Conservation (phyloP, 768 basidiomycete genomes). For the Exidia glandulosa region DNA sequence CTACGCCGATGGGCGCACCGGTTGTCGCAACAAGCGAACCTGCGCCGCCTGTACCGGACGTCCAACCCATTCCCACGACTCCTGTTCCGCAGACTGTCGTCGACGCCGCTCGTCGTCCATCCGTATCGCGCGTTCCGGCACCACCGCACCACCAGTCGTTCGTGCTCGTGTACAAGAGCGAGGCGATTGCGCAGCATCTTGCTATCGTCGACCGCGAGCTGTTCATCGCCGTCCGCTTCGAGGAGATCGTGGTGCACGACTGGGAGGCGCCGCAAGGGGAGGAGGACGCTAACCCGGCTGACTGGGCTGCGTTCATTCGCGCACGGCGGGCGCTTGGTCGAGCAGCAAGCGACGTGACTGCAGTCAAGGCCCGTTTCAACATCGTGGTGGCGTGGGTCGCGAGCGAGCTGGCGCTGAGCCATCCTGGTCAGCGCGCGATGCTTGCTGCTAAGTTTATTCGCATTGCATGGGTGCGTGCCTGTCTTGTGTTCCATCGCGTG, state of each 20-base stretch:
- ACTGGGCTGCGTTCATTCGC: slow-evolving; percentile 74
- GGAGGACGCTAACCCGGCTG: slow-evolving; percentile 45
- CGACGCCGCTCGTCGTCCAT: slow-evolving; percentile 9
- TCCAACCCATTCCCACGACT: slow-evolving; percentile 15
- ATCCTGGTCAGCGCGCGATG: slow-evolving; percentile 47
- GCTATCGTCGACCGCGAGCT: slow-evolving; percentile 83
- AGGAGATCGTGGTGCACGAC: slow-evolving; percentile 66
- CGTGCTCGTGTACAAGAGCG: slow-evolving; percentile 51
- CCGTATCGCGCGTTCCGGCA: slow-evolving; percentile 16
- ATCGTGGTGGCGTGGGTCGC: slow-evolving; percentile 70
- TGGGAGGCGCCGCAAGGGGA: slow-evolving; percentile 52
- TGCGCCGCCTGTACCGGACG: not conserved
- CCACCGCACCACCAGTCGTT: slow-evolving; percentile 56
- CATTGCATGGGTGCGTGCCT: slow-evolving; percentile 62
- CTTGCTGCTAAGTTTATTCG: slow-evolving; percentile 75
- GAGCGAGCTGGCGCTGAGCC: slow-evolving; percentile 72
- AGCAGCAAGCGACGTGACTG: slow-evolving; percentile 44
- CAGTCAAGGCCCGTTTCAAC: slow-evolving; percentile 74
- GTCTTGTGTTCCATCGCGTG: not conserved
- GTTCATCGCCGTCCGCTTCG: slow-evolving; percentile 75
- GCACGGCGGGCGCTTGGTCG: slow-evolving; percentile 44
- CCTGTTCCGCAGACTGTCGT: slow-evolving; percentile 6
- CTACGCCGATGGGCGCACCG: not conserved
- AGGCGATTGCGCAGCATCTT: slow-evolving; percentile 63
- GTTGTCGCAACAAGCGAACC: not conserved